Evolutionary conservation across 1,284 basidiomycete species (phyloP).

Genomic region (Moesziomyces parantarcticus): DNA sequence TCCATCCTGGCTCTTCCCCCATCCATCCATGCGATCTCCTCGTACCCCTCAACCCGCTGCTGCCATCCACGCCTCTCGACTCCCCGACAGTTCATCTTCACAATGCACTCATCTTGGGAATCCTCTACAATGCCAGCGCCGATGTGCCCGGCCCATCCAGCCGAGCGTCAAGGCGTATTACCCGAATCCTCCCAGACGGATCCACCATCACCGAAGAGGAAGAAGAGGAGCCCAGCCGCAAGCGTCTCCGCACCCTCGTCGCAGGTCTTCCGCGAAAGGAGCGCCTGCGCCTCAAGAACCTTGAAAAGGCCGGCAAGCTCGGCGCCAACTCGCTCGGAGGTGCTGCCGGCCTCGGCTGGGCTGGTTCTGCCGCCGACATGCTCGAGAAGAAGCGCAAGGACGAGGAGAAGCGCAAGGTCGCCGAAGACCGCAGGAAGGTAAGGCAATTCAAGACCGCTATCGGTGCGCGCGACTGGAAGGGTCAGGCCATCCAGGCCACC

Average conservation of each 20-base stretch:
- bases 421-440: conserved; percentile 62
- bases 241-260: conserved; percentile 62
- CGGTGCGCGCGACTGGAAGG: conserved; percentile 62
- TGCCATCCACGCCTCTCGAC: not conserved
- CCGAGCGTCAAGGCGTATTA: conserved; percentile 35
- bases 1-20: not conserved
- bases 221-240: conserved; percentile 55
- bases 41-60: not conserved
- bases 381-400: conserved; percentile 67
- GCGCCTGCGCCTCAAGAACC: conserved; percentile 58
- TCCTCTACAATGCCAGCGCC: conserved; percentile 69
- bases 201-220: conserved; percentile 49
- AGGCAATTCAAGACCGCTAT: conserved; percentile 61
- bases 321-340: conserved; percentile 33
- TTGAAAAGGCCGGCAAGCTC: conserved; percentile 52
- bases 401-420: conserved; percentile 63
- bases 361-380: conserved; percentile 66
- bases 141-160: conserved; percentile 59
- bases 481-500: conserved; percentile 46
- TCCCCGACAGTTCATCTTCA: conserved; percentile 67
- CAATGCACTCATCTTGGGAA: conserved; percentile 69
- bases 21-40: not conserved
- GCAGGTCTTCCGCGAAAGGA: conserved; percentile 60
- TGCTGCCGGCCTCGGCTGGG: conserved; percentile 57
- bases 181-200: conserved; percentile 43